Conservation (phyloP, 2,329 filamentous ascomycete species). For the Fusarium albosuccineum region DNA sequence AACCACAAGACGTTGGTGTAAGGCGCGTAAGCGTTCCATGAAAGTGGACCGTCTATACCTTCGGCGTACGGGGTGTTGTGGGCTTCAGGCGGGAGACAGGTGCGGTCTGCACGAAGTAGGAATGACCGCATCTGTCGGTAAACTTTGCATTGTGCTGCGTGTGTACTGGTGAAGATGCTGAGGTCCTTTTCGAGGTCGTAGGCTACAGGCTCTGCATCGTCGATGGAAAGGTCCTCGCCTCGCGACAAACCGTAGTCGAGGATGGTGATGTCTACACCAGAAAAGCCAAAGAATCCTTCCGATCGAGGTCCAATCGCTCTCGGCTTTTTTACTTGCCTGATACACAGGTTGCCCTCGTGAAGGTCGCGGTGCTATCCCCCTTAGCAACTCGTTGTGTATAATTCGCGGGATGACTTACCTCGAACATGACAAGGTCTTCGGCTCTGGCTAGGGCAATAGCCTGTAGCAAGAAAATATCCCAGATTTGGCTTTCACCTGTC, state of each 20-base stretch:
- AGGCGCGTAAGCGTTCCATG: conserved; percentile 67
- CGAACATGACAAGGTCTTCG: conserved; percentile 70
- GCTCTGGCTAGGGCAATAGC: conserved; percentile 71
- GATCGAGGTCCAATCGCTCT: conserved; percentile 48
- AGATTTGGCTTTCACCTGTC: conserved; percentile 63
- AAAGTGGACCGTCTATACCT: conserved; percentile 62
- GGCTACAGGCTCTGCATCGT: conserved; percentile 59
- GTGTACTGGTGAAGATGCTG: conserved; percentile 70
- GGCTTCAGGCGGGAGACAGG: conserved; percentile 61
- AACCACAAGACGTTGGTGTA: conserved; percentile 77
- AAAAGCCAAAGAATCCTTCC: conserved; percentile 65
- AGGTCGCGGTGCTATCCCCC: conserved; percentile 70
- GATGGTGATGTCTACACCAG: conserved; percentile 73
- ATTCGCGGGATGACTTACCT: conserved; percentile 57
- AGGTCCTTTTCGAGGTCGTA: conserved; percentile 73
- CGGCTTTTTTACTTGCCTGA: conserved; percentile 59
- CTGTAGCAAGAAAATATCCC: conserved; percentile 73
- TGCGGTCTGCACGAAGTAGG: conserved; percentile 64
- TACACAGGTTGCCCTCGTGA: conserved; percentile 74
- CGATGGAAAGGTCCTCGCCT: conserved; percentile 59
- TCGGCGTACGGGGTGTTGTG: conserved; percentile 62
- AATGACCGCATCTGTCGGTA: conserved; percentile 74
- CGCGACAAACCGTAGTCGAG: conserved; percentile 75
- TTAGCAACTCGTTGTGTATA: conserved; percentile 13
- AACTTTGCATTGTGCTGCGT: conserved; percentile 70